Evolutionary conservation across 768 basidiomycete genomes (phyloP), one percentile per base, ranked within the genome.

Genomic region (Lenzites betulinus): DNA sequence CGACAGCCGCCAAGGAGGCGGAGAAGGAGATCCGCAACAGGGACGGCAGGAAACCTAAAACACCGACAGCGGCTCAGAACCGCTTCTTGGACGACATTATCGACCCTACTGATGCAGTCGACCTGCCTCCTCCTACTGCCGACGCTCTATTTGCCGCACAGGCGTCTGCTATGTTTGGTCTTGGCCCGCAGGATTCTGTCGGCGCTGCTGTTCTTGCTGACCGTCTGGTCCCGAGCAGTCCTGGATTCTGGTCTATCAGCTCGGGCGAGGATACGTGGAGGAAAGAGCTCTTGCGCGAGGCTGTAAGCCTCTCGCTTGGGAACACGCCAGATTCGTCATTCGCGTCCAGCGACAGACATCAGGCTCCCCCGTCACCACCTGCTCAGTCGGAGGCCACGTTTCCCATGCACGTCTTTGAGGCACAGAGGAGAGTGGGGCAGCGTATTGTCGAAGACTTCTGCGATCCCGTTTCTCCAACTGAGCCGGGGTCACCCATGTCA

Each of bases 31-130:
- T 92, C 69, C 87, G 87, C 66, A 69, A 77, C 33, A 83, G 83
- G 23, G 76, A 77, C 35, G 73, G 77, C 54, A 72, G 77, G 52
- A 84, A 84, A 59, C 76, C 80, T 59, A 79, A 75, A 61, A 74
- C 72, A 46, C 52, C 69, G 30, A 73, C 77, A n/a, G 77, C 79
- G 60, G 74, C 73, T 53, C 70, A 68, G 43, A 75, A 73, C 61
- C 67, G 71, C 53, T 64, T 69, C n/a, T 71, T 80, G 63, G 81
- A 84, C 68, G 77, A 85, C 66, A 79, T 89, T 54, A 86, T 93
- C 66, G 92, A 93, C 73, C 92, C 92, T 12, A 93, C 92, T 25
- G 92, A 93, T 67, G 82, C 82, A 25, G 91, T 93, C 36, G 92
- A 93, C 68, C 70, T 93, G 35, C 92, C 92, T 0, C 85, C 80